Evolutionary conservation across 495 filamentous ascomycete genomes (phyloP), one percentile per base, ranked within the genome.

Genomic region (Gamarada debralockiae): DNA sequence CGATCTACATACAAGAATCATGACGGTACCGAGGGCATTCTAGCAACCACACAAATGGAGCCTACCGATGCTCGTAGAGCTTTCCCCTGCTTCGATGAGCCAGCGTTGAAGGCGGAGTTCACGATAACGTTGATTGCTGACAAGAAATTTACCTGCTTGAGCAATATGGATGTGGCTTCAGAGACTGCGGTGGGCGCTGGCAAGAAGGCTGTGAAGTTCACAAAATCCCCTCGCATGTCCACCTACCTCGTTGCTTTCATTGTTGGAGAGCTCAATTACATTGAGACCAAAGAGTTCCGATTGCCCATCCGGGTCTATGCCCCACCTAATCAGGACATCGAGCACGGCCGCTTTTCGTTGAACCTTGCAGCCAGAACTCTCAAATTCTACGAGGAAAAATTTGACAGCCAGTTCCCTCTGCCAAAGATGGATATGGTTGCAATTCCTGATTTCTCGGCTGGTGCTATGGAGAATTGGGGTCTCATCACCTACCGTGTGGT

Each of bases 391-490:
- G 96, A 92, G 0, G 89, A 86, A 66, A 82, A 81, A 13, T 90
- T 90, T 56, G 81, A 76, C 38, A 80, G 76, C 57, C 68, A 78
- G 7, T 89, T 86, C 55, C 84, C 86, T 34, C 65, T 80, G 5
- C 74, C 75, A 14, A 98, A 98, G 76, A 95, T 97, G 90, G 44
- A 47, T 25, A 93, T 96, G 87, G 87, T 96, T 58, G 92, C 92
- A 46, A 89, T 97, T 66, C 93, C 92, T 17, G 92, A 97, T 67
- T 55, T 54, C 34, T 77, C 78, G 21, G 86, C 89, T 22, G 92
- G 25, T 3, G 93, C 92, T 43, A 98, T 98, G 93, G 93, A 97
- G 80, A 98, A 98, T 71, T 98, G 93, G 93, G 93, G 92, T 63
- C 70, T 98, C 50, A 83, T 98, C 51, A 97, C 93, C 17, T 97